phyloP scores from a whole-genome alignment of 139 green algal genomes.

The Gonium pectorale region DNA sequence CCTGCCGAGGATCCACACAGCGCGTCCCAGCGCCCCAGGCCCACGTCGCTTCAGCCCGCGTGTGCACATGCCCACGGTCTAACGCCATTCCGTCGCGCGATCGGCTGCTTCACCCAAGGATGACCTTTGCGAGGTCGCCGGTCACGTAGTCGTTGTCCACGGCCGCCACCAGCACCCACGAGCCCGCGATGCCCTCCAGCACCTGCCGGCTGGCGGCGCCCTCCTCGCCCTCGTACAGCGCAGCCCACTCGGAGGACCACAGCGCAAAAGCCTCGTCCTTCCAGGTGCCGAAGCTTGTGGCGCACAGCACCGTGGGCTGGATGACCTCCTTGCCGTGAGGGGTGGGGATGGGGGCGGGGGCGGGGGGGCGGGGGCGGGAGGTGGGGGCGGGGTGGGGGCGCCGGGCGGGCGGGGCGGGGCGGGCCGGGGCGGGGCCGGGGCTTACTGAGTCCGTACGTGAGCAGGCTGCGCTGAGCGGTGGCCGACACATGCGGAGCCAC shows the following conservation, averaged over 20 bases:
- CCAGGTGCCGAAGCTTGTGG: constrained; percentile 81
- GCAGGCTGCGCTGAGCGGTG: no score
- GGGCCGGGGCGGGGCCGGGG: no score
- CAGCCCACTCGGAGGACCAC: constrained; percentile 82
- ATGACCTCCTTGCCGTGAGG: constrained; percentile 80
- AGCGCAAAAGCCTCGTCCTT: constrained; percentile 90
- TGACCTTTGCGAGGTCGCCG: constrained; percentile 78
- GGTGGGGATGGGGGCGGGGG: not conserved
- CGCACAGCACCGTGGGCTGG: constrained; percentile 87
- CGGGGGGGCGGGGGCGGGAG: no score
- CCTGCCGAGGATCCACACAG: no score
- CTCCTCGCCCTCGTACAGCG: constrained; percentile 80
- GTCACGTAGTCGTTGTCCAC: constrained; percentile 87
- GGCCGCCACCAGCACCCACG: constrained; percentile 61
- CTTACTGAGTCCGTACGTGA: no score
- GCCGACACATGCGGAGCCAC: no score
- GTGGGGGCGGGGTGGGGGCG: no score
- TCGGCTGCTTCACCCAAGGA: constrained; percentile 49
- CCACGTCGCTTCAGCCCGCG: no score
- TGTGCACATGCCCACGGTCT: no score
- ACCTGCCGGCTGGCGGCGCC: constrained; percentile 62
- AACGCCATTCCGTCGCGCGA: no score
- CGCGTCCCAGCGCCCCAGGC: no score
- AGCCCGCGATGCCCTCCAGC: constrained; percentile 67
- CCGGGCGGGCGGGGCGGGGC: no score